Percentiles rank a stretch among this genome's conserved stretches.
These are phyloP conservation scores for Umbellularia californica DNA, from an alignment of 164 flowering plant genomes.

Conservation along the genomic window DNA sequence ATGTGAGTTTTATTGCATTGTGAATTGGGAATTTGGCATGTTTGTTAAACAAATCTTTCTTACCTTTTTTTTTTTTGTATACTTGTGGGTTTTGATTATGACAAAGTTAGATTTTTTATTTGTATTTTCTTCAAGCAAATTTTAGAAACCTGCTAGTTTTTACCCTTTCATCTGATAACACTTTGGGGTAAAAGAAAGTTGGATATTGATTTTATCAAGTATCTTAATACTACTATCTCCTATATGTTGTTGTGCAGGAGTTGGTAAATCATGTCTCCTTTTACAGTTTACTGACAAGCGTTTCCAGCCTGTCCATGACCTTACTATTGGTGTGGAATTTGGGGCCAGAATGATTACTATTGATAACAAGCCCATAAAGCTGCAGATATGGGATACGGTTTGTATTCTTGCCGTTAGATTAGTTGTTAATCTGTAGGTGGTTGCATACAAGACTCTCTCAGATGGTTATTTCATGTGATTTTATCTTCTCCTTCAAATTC, in stretches of 20 bases:
- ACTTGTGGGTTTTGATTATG: neutral
- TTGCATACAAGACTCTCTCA: neutral
- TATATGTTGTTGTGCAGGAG: conserved; percentile 1
- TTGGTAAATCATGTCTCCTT: conserved; percentile 15
- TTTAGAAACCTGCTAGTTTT: too few species aligned
- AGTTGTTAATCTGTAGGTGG: neutral
- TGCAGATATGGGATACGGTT: conserved; percentile 17
- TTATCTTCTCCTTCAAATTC: too few species aligned
- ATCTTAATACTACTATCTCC: too few species aligned
- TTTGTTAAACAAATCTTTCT: neutral
- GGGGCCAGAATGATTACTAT: conserved; percentile 12
- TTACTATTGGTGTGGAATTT: conserved; percentile 14
- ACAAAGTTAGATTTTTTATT: neutral
- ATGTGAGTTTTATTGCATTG: neutral
- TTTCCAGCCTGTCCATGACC: conserved; percentile 15
- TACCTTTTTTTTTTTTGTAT: neutral
- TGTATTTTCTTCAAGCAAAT: neutral
- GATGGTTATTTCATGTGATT: neutral
- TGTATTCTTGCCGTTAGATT: neutral
- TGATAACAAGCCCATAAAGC: conserved; percentile 13
- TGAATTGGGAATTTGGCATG: conserved; percentile 1
- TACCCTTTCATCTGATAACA: too few species aligned
- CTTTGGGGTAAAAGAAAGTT: too few species aligned
- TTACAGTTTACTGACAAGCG: conserved; percentile 16
- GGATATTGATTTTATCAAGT: neutral